Conservation (phyloP, 768 basidiomycete genomes). For the Suillus discolor region DNA sequence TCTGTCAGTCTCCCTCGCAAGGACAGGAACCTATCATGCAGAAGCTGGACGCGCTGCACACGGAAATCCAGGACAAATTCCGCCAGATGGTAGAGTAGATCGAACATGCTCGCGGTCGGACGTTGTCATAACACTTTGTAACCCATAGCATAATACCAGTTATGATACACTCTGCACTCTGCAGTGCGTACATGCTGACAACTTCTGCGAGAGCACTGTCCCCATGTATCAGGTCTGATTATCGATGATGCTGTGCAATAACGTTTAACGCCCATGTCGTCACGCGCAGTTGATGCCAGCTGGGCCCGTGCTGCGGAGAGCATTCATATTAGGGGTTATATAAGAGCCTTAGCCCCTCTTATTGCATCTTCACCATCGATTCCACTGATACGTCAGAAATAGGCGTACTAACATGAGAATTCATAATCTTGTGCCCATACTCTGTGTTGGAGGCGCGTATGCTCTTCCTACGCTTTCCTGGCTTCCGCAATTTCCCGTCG, state of each 20-base stretch:
- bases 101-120: not conserved
- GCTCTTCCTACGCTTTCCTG: constrained; percentile 26
- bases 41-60: constrained; percentile 79
- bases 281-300: not conserved
- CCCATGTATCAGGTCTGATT: not conserved
- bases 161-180: not conserved
- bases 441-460: constrained; percentile 15
- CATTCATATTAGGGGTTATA: constrained; percentile 5
- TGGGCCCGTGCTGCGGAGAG: constrained; percentile 14
- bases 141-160: constrained; percentile 24
- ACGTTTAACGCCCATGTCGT: not conserved
- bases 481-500: constrained; percentile 25
- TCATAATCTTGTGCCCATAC: constrained; percentile 14
- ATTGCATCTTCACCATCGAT: not conserved
- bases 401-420: constrained; percentile 17
- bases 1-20: constrained; percentile 80
- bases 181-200: not conserved
- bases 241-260: not conserved
- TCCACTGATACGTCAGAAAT: not conserved
- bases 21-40: constrained; percentile 81
- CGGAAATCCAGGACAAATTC: constrained; percentile 93
- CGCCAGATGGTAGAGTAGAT: constrained; percentile 77
- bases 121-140: constrained; percentile 18
- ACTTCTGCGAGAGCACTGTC: constrained; percentile 2
- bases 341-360: not conserved